phyloP scores from a whole-genome alignment of 2,329 filamentous ascomycete species.

The Nemania abortiva region DNA sequence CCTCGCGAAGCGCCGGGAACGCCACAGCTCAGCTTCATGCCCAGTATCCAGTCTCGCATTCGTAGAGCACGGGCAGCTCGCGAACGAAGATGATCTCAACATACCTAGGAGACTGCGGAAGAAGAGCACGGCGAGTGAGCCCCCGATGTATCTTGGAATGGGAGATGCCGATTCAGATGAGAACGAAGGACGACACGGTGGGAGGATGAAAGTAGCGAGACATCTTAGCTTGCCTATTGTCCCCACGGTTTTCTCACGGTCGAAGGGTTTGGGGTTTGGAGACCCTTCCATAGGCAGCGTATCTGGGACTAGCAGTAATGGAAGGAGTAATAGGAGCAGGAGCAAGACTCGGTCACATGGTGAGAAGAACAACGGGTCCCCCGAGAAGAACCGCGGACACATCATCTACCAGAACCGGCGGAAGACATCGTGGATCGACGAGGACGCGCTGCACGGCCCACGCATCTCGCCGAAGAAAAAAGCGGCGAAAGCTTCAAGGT shows the following conservation, averaged over 20 bases:
- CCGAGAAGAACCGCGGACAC: slow-evolving; percentile 47
- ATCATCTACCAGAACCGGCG: slow-evolving; percentile 45
- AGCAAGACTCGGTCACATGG: background rate
- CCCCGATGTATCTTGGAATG: background rate
- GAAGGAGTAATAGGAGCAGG: background rate
- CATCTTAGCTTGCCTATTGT: slow-evolving; percentile 42
- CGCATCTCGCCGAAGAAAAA: slow-evolving; percentile 51
- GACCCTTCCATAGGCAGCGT: slow-evolving; percentile 17
- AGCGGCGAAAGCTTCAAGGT: slow-evolving; percentile 38
- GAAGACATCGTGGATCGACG: slow-evolving; percentile 61
- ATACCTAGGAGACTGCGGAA: slow-evolving; percentile 44
- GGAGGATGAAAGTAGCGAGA: slow-evolving; percentile 16
- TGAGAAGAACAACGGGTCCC: slow-evolving; percentile 26
- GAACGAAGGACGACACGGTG: background rate
- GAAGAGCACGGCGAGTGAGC: slow-evolving; percentile 41
- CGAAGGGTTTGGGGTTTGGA: slow-evolving; percentile 35
- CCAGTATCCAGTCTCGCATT: slow-evolving; percentile 24
- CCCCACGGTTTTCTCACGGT: slow-evolving; percentile 44
- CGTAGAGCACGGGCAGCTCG: slow-evolving; percentile 25
- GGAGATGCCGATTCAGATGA: slow-evolving; percentile 19
- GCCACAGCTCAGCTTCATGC: slow-evolving; percentile 35
- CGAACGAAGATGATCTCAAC: slow-evolving; percentile 13
- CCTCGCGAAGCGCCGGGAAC: slow-evolving; percentile 51
- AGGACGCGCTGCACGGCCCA: slow-evolving; percentile 64
- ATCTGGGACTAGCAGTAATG: slow-evolving; percentile 22